phyloP scores from a whole-genome alignment of 163 green algal species.

The Volvox carteri region DNA sequence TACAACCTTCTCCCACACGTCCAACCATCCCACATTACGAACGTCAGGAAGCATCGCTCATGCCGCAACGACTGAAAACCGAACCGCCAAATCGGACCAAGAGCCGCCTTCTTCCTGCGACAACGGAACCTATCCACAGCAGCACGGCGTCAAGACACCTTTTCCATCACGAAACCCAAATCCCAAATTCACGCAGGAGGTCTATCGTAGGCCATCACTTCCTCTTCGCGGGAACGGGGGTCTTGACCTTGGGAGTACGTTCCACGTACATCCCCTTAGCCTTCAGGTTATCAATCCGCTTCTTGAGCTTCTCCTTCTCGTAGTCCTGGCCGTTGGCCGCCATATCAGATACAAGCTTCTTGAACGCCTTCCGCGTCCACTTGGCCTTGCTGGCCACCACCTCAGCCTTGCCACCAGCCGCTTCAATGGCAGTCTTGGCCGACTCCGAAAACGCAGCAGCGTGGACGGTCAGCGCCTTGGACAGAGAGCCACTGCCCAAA shows the following conservation, averaged over 20 bases:
- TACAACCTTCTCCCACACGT: neutral
- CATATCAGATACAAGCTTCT: constrained; percentile 56
- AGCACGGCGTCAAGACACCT: no score
- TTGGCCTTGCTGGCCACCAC: constrained; percentile 77
- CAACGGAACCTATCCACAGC: no score
- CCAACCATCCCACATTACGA: neutral
- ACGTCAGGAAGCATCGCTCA: neutral
- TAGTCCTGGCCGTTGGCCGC: constrained; percentile 65
- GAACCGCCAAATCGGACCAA: no score
- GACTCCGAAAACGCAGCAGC: constrained; percentile 87
- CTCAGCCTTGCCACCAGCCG: constrained; percentile 85
- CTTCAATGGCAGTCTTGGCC: constrained; percentile 89
- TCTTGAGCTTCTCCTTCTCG: constrained; percentile 69
- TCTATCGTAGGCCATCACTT: no score
- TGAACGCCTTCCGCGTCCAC: constrained; percentile 83
- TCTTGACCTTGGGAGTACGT: constrained; percentile 16
- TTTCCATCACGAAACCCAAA: no score
- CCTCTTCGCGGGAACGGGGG: neutral
- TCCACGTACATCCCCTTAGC: constrained; percentile 58
- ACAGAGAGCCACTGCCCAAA: constrained; percentile 88
- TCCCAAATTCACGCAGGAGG: no score
- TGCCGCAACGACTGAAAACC: neutral
- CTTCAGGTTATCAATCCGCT: constrained; percentile 60
- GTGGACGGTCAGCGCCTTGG: constrained; percentile 84
- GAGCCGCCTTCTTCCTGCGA: no score